Evolutionary conservation across 257 asterid genomes (phyloP).

Genomic region (Forsythia suspensa): DNA sequence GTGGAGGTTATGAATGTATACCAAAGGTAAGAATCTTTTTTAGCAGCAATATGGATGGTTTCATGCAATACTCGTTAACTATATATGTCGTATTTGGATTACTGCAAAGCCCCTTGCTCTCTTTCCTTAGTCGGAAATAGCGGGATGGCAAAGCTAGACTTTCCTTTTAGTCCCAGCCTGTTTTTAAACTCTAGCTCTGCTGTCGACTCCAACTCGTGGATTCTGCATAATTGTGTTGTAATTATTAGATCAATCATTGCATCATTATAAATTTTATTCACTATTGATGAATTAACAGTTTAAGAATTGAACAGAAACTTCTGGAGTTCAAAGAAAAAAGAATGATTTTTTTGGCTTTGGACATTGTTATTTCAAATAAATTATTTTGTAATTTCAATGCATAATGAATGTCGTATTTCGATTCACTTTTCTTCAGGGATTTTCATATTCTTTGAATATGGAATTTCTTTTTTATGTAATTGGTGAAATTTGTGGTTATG

Average conservation of each 20-base stretch:
- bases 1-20: slow-evolving; percentile 95
- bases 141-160: neutral
- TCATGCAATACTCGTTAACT: neutral
- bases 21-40: slow-evolving; percentile 61
- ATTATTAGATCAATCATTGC: too few species aligned
- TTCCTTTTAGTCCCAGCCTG: neutral
- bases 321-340: too few species aligned
- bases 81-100: neutral
- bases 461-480: neutral
- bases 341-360: too few species aligned
- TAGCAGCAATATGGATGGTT: neutral
- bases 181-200: too few species aligned
- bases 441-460: neutral
- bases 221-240: too few species aligned
- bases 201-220: too few species aligned
- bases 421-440: neutral
- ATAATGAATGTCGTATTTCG: neutral
- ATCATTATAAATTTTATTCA: too few species aligned
- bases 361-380: too few species aligned
- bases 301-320: too few species aligned
- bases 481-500: neutral
- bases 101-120: neutral
- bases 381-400: neutral
- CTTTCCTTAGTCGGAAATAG: neutral
- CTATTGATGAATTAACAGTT: too few species aligned